Evolutionary conservation across 805 yeast species (phyloP), one percentile per base, ranked within the genome.

Genomic region (Groenewaldozyma tartarivorans): DNA sequence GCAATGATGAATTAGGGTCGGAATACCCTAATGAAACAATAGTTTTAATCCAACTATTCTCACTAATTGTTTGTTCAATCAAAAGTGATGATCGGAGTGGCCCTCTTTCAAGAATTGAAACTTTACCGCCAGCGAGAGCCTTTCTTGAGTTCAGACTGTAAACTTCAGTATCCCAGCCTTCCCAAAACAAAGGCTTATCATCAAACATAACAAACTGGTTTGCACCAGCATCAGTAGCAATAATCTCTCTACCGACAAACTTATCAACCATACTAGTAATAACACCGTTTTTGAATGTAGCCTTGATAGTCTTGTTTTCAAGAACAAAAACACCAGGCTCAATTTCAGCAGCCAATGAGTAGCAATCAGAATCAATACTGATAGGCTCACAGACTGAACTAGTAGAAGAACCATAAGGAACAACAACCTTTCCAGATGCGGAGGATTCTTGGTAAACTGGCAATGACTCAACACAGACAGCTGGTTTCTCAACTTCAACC

Each of bases 161-260:
- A 44, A 88, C 70, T 58, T 88, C 97, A 0, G 96, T 88, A 59
- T 88, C 97, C 97, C 97, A 88, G 2, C 96, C 96, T 36, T 85
- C 94, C 77, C 79, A 88, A 44, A 72, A 79, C 53, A 85, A 67
- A 11, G 97, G 97, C 46, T 85, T 81, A 58, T 90, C 97, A 49
- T 87, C 88, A 53, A 82, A 82, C 44, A 90, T 54, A 1, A 84
- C 76, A 48, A 75, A 79, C 58, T 81, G 94, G 51, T 86, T 85
- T 13, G 87, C 95, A 19, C 21, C 16, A 5, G 16, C 19, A 11
- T 30, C 40, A 19, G 16, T 61, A 46, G 80, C 85, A 40, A 90
- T 66, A 18, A 80, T 70, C 18, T 80, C 71, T 56, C 87, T 90
- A 9, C 86, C 64, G 41, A 65, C 66, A 7, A 63, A 63, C 41